Base-by-base conservation (phyloP, 345 rosid species). In the Microcos paniculata region DNA sequence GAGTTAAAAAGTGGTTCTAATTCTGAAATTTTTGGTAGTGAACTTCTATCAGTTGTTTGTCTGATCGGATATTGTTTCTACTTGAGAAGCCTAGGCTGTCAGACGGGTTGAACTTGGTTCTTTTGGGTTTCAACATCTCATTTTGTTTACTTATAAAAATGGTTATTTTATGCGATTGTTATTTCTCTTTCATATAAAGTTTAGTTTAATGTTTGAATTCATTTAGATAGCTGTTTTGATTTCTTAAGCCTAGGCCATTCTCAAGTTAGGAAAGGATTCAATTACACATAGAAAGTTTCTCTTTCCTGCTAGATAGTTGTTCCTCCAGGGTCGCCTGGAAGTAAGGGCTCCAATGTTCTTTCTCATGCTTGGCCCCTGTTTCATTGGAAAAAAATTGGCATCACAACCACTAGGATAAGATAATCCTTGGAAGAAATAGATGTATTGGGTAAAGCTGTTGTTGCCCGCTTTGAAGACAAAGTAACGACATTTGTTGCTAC, bases 1-100 rank as follows among this genome's bases (percentile, higher is more conserved):
- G 70, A 51, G 35, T 16, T 48, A 38, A 46, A 46, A 46, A 56
- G 70, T 43, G 49, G 31, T 33, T 71, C 71, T 63, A 51, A 31
- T 78, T 79, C 64, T 55, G 51, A 74, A 14, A 40, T 65, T 62
- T 82, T 75, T 78, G 71, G 43, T 65, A 70, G 70, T 16, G 46
- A 38, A 72, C 70, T 68, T 51, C 9, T 75, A n/a, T 63, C 49
- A 19, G 67, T 42, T 78, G 71, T 31, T 78, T 62, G 65, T 65
- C n/a, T 75, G n/a, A 58, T 43, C 15, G 78, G 78, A 75, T 72
- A 49, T 56, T 71, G 38, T 49, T 56, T 74, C 73, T 21, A 10
- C 45, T 71, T 66, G 49, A 28, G 63, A 68, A 43, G 68, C n/a
- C 19, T 61, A 58, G 66, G 33, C 8, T 62, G 48, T 33, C 16